Percentiles rank a stretch among this genome's conserved stretches.
Evolutionary conservation across 306 rosid species (phyloP).

Genomic region (Canavalia gladiata): DNA sequence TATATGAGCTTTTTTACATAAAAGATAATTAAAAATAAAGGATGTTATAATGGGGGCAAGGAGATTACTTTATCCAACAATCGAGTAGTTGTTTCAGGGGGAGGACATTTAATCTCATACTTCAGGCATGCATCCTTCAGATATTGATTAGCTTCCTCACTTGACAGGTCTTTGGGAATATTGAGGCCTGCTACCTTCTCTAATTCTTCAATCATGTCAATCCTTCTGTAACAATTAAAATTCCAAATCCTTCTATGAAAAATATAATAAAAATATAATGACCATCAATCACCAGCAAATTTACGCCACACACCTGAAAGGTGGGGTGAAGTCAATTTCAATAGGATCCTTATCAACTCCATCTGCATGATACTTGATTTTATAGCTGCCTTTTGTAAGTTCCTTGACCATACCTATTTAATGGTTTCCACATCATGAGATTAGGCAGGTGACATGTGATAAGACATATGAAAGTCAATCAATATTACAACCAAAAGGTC

Average conservation of each 20-base stretch:
- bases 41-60: not conserved
- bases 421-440: slow-evolving; percentile 42
- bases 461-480: slow-evolving; percentile 2
- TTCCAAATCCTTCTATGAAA: slow-evolving; percentile 31
- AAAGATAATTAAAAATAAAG: slow-evolving; percentile 17
- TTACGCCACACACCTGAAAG: slow-evolving; percentile 67
- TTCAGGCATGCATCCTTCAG: slow-evolving; percentile 76
- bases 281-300: not conserved
- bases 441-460: slow-evolving; percentile 26
- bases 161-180: slow-evolving; percentile 82
- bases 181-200: slow-evolving; percentile 78
- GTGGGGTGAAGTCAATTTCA: slow-evolving; percentile 80
- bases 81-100: slow-evolving; percentile 89
- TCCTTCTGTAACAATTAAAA: slow-evolving; percentile 68
- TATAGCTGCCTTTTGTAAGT: slow-evolving; percentile 86
- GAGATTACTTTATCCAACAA: slow-evolving; percentile 83
- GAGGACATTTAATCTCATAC: slow-evolving; percentile 82
- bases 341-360: slow-evolving; percentile 82
- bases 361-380: slow-evolving; percentile 76
- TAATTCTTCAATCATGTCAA: slow-evolving; percentile 91
- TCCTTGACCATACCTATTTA: slow-evolving; percentile 82
- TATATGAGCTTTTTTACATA: not conserved
- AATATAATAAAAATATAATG: slow-evolving; percentile 21
- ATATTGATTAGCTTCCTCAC: slow-evolving; percentile 83
- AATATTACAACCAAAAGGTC: slow-evolving; percentile 12